Conservation (phyloP, 257 asterid genomes). For the Fraxinus anomala region DNA sequence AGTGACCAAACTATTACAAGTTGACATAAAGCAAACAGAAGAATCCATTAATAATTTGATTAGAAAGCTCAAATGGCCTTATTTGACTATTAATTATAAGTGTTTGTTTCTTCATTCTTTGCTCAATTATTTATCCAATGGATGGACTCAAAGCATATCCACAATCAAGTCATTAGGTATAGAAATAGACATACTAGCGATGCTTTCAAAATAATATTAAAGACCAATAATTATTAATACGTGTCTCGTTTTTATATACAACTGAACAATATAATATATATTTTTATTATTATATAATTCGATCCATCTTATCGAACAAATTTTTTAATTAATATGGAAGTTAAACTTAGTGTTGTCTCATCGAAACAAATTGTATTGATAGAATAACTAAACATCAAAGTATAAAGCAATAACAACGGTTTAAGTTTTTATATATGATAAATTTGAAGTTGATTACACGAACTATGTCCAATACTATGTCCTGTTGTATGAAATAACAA, state of each 20-base stretch:
- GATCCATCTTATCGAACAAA: neutral
- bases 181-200: conserved; percentile 26
- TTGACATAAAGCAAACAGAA: conserved; percentile 13
- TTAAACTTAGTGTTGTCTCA: neutral
- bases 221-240: conserved; percentile 2
- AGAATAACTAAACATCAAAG: neutral
- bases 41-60: conserved; percentile 19
- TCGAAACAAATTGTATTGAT: neutral
- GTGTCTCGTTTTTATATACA: neutral
- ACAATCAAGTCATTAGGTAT: conserved; percentile 15
- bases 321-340: neutral
- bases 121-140: conserved; percentile 18
- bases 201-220: conserved; percentile 6
- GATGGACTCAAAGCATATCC: conserved; percentile 12
- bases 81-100: conserved; percentile 5
- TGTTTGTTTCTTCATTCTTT: conserved; percentile 23
- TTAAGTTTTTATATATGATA: too few species aligned
- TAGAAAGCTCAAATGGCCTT: neutral
- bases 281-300: neutral
- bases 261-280: neutral
- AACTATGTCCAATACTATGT: too few species aligned
- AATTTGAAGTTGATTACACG: too few species aligned
- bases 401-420: too few species aligned
- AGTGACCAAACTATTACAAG: conserved; percentile 17
- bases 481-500: too few species aligned